Base-by-base conservation (phyloP, 2,329 filamentous ascomycete genomes). In the Diaporthe capsici region DNA sequence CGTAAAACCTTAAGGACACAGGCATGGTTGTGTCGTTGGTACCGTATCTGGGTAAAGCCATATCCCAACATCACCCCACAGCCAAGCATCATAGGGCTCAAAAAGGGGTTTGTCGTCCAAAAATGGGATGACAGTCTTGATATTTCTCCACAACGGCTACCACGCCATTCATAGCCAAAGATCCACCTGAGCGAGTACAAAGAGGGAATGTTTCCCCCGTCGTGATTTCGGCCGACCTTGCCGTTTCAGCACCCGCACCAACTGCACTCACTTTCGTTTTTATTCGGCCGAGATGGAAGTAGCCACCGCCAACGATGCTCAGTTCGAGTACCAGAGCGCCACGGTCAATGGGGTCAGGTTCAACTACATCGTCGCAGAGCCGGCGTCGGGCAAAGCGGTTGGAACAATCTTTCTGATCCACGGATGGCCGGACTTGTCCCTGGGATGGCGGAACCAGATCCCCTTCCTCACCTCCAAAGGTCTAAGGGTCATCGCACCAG, bases 391-490 rank as follows among this genome's bases (percentile, higher is more conserved):
- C 71, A 60, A 79, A 7, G 31, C 31, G 10, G 77, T 78, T 7
- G 80, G 74, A 44, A 84, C 82, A 13, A 76, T 82, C 31, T 70
- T 84, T 6, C 85, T 89, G 5, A 75, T 94, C 81, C 93, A 95
- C 84, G 95, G 95, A 78, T 97, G 93, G 85, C 95, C 95, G 0
- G 95, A 98, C 84, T 84, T 97, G n/a, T 91, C 91, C 10, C 92
- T 95, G 81, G 95, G 94, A 82, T 98, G 96, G 96, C 92, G 95
- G 77, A 93, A 94, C 84, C 96, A 98, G 84, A 94, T 98, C 76
- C 95, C 96, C 0, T 85, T 92, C 79, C 89, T 98, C 39, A 84
- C 94, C 49, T 88, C 92, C 12, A 87, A 94, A 75, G 93, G 93
- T 25, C 90, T 96, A 78, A 91, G 94, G 73, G 95, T 98, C 73